Conservation (phyloP, 1,284 basidiomycete species). For the Apiotrichum veenhuisii region DNA sequence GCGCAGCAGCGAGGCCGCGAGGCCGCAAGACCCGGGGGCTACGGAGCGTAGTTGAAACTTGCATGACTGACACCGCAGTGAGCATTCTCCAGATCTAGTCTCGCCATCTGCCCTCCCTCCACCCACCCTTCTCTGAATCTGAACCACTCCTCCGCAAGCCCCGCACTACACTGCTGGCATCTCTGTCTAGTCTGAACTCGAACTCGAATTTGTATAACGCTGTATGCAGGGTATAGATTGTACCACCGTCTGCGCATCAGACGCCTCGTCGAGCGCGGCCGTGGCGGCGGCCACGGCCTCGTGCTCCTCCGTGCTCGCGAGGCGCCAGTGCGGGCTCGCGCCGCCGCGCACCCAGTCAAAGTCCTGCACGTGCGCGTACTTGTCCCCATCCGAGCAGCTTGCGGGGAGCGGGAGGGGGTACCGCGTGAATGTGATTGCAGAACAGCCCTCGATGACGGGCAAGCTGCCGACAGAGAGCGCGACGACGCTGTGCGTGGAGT, state of each 20-base stretch:
- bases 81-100: constrained; percentile 17
- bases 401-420: constrained; percentile 53
- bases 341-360: constrained; percentile 72
- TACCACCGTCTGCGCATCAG: not conserved
- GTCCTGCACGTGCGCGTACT: constrained; percentile 60
- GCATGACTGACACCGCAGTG: constrained; percentile 12
- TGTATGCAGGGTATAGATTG: constrained; percentile 10
- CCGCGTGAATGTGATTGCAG: constrained; percentile 57
- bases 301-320: constrained; percentile 20
- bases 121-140: not conserved
- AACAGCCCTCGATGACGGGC: constrained; percentile 71
- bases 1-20: not conserved
- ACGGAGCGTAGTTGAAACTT: constrained; percentile 11
- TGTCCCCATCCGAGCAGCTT: constrained; percentile 23
- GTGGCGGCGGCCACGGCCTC: not conserved
- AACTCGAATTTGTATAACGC: constrained; percentile 7
- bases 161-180: not conserved
- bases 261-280: not conserved
- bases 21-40: no score
- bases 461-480: constrained; percentile 63
- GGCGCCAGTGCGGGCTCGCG: constrained; percentile 69
- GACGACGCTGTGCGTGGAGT: constrained; percentile 59
- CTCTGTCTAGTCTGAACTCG: not conserved
- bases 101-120: not conserved
- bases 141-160: not conserved